phyloP scores from a whole-genome alignment of 441 rosid genomes.

The Brassica hybrid region DNA sequence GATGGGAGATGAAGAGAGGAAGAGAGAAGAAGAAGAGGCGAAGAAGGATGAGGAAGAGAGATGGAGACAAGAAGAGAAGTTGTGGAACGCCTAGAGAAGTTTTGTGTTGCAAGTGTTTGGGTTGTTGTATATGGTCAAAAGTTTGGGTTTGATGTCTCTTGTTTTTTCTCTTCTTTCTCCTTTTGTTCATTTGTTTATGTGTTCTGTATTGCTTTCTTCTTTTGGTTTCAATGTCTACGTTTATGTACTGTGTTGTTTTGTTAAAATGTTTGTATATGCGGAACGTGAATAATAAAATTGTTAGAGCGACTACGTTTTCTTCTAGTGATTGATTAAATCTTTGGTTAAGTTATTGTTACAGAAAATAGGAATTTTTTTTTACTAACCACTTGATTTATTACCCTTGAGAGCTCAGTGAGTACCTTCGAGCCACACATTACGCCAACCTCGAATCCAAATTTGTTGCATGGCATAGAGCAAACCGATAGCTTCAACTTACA shows the following conservation, averaged over 20 bases:
- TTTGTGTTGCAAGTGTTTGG: slow-evolving; percentile 8
- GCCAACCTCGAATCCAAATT: too few relatives aligned
- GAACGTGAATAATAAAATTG: slow-evolving; percentile 19
- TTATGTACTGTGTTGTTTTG: slow-evolving; percentile 4
- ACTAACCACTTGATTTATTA: too few relatives aligned
- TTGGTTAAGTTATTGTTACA: too few relatives aligned
- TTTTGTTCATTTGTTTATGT: slow-evolving; percentile 10
- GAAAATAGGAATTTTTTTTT: too few relatives aligned
- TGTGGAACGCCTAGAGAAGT: slow-evolving; percentile 9
- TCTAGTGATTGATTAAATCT: too few relatives aligned
- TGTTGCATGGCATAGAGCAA: too few relatives aligned
- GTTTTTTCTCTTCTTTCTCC: not conserved
- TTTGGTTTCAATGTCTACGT: slow-evolving; percentile 9
- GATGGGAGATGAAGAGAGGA: slow-evolving; percentile 11
- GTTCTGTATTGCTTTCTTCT: slow-evolving; percentile 8
- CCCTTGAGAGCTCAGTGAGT: too few relatives aligned
- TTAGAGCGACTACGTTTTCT: not conserved
- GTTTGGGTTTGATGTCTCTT: slow-evolving; percentile 13
- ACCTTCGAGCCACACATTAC: too few relatives aligned
- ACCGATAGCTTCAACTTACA: too few relatives aligned
- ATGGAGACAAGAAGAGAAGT: slow-evolving; percentile 14
- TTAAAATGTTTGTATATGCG: slow-evolving; percentile 5
- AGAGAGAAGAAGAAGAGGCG: not conserved
- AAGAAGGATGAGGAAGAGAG: slow-evolving; percentile 14
- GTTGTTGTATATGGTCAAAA: slow-evolving; percentile 8